Percentiles rank a stretch among this genome's conserved stretches.
These are phyloP conservation scores for Silene uniflora DNA, from an alignment of 148 eudicot species.

Conservation along the genomic window DNA sequence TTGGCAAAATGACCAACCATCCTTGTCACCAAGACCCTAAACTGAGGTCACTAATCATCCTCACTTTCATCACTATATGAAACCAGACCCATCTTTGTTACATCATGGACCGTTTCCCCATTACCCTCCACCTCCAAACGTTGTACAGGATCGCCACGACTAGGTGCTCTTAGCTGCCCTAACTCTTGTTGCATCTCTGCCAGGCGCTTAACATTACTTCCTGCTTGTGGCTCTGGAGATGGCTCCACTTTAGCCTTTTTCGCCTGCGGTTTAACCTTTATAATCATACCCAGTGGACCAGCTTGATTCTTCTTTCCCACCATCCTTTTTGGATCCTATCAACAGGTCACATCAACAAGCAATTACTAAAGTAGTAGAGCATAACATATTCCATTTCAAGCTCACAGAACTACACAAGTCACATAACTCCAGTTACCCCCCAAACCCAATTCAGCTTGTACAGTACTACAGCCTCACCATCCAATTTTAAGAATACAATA, in stretches of 20 bases:
- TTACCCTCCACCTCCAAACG: conserved; percentile 7
- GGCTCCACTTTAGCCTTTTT: conserved; percentile 67
- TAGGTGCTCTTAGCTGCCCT: background rate
- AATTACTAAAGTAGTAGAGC: background rate
- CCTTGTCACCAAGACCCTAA: background rate
- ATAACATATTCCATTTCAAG: background rate
- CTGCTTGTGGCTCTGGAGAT: conserved; percentile 22
- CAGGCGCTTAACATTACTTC: conserved; percentile 17
- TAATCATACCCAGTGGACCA: conserved; percentile 44
- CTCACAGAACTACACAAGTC: background rate
- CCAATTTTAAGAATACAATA: background rate
- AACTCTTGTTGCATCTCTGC: conserved; percentile 19
- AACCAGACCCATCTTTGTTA: conserved; percentile 50
- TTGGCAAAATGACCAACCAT: background rate
- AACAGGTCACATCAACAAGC: conserved; percentile 2
- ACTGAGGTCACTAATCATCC: conserved; percentile 41
- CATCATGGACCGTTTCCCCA: conserved; percentile 14
- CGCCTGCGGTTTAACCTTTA: conserved; percentile 70
- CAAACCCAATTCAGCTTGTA: background rate
- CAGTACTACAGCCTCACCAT: background rate
- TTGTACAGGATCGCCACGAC: conserved; percentile 9
- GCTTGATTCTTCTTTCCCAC: conserved; percentile 44
- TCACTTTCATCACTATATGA: conserved; percentile 85
- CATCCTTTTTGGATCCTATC: conserved; percentile 43
- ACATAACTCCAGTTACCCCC: background rate